Evolutionary conservation across 108 stramenopile species (phyloP).

Genomic region (Fragilaria crotonensis): DNA sequence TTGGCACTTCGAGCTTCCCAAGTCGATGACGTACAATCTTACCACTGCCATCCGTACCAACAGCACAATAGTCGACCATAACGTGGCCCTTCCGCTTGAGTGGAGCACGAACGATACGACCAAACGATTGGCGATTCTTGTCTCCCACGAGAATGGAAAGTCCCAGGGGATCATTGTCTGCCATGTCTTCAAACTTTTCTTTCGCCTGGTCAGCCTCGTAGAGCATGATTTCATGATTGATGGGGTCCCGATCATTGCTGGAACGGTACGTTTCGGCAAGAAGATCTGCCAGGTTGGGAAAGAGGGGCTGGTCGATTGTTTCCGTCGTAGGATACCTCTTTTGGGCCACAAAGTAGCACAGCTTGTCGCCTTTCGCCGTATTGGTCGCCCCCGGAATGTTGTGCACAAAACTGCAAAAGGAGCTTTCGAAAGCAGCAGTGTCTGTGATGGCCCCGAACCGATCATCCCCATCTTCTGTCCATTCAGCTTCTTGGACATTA

Average conservation of each 20-base stretch:
- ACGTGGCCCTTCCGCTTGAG: conserved; percentile 73
- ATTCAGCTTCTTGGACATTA: conserved; percentile 13
- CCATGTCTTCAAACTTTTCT: conserved; percentile 41
- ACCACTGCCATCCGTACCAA: conserved; percentile 28
- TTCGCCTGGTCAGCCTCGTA: conserved; percentile 33
- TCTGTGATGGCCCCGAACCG: conserved; percentile 24
- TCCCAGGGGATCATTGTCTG: conserved; percentile 52
- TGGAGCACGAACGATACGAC: conserved; percentile 67
- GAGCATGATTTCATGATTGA: conserved; percentile 8
- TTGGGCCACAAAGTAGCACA: conserved; percentile 77
- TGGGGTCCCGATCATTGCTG: conserved; percentile 3
- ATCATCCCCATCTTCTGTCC: conserved; percentile 27
- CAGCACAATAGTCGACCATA: conserved; percentile 66
- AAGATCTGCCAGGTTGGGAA: conserved; percentile 37
- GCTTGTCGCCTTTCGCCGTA: conserved; percentile 60
- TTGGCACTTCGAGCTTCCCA: conserved; percentile 33
- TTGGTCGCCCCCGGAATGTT: conserved; percentile 46
- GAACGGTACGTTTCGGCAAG: conserved; percentile 39
- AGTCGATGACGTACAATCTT: conserved; percentile 59
- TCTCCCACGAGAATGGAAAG: conserved; percentile 63
- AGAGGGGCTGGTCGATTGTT: neutral
- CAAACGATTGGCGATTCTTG: conserved; percentile 42
- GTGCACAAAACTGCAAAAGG: conserved; percentile 84
- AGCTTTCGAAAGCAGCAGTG: conserved; percentile 46
- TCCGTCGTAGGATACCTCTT: conserved; percentile 29